Evolutionary conservation across 768 basidiomycete genomes (phyloP).

Genomic region (Suillus americanus): DNA sequence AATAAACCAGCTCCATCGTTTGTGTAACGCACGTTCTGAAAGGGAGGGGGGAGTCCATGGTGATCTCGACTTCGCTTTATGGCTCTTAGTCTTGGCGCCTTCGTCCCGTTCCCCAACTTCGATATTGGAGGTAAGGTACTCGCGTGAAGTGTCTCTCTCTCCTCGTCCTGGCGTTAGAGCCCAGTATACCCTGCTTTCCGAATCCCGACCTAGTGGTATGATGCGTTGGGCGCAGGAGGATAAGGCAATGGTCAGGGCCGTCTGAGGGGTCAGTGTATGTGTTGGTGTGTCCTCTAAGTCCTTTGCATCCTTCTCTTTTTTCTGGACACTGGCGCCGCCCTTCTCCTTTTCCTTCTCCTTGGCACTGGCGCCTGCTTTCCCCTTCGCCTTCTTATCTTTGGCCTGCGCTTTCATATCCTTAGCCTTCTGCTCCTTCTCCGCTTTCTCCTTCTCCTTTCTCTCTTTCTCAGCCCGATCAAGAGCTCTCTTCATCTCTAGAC

Average conservation of each 20-base stretch:
- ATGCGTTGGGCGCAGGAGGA: conserved; percentile 53
- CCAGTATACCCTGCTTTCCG: conserved; percentile 68
- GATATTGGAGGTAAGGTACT: conserved; percentile 17
- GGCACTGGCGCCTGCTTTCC: conserved; percentile 45
- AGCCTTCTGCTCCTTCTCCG: conserved; percentile 34
- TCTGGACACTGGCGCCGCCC: conserved; percentile 39
- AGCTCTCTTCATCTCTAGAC: conserved; percentile 30
- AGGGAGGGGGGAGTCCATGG: conserved; percentile 40
- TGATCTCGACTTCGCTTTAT: conserved; percentile 34
- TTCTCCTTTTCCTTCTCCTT: conserved; percentile 31
- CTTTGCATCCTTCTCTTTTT: conserved; percentile 22
- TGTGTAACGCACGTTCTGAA: conserved; percentile 53
- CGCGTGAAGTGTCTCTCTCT: conserved; percentile 53
- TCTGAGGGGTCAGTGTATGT: conserved; percentile 47
- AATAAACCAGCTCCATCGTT: conserved; percentile 77
- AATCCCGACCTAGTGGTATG: conserved; percentile 63
- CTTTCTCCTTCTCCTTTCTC: conserved; percentile 54
- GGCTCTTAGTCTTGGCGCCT: conserved; percentile 25
- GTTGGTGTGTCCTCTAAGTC: conserved; percentile 22
- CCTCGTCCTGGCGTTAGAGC: conserved; percentile 56
- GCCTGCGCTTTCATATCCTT: conserved; percentile 23
- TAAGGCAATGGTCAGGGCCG: conserved; percentile 46
- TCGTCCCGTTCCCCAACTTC: background rate
- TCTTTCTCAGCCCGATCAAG: conserved; percentile 30
- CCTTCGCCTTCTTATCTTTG: conserved; percentile 45